Evolutionary conservation across 192 early-diverging fungal genomes (phyloP).

Genomic region (Backusella australiensis): DNA sequence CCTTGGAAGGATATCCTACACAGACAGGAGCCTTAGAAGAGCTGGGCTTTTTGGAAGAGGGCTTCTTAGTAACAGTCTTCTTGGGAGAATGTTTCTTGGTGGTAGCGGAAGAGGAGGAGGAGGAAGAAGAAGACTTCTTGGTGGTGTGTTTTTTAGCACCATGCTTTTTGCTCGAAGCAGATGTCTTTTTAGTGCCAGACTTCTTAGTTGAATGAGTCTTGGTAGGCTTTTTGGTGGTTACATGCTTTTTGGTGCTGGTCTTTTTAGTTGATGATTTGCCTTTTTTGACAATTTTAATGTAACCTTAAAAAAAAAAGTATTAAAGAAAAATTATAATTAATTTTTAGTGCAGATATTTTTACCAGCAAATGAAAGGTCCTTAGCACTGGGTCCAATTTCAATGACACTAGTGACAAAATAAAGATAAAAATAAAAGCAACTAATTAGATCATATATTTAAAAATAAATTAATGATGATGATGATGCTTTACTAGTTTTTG

Average conservation of each 20-base stretch:
- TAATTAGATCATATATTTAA: neutral
- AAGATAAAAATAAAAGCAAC: neutral
- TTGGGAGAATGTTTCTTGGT: neutral
- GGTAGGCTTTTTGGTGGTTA: slow-evolving; percentile 6
- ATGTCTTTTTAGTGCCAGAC: neutral
- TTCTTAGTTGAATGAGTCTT: neutral
- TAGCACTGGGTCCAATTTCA: slow-evolving; percentile 4
- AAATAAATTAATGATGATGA: neutral
- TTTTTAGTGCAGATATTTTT: slow-evolving; percentile 4
- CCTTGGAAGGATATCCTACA: neutral
- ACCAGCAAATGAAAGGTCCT: slow-evolving; percentile 18
- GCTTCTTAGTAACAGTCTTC: neutral
- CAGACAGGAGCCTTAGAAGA: neutral
- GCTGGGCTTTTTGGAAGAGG: neutral
- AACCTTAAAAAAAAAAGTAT: slow-evolving; percentile 5
- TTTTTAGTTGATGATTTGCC: neutral
- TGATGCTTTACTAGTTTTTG: slow-evolving; percentile 10
- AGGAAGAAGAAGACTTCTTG: neutral
- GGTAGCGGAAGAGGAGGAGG: neutral
- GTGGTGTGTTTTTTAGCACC: neutral
- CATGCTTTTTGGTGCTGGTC: slow-evolving; percentile 2
- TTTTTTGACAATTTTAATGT: slow-evolving; percentile 7
- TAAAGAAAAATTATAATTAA: slow-evolving; percentile 5
- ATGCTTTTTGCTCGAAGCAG: neutral
- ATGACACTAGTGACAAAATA: slow-evolving; percentile 9